Percentiles rank a stretch among this genome's conserved stretches.
Conservation (phyloP, 495 filamentous ascomycete genomes). For the Tuber umbilicatum region DNA sequence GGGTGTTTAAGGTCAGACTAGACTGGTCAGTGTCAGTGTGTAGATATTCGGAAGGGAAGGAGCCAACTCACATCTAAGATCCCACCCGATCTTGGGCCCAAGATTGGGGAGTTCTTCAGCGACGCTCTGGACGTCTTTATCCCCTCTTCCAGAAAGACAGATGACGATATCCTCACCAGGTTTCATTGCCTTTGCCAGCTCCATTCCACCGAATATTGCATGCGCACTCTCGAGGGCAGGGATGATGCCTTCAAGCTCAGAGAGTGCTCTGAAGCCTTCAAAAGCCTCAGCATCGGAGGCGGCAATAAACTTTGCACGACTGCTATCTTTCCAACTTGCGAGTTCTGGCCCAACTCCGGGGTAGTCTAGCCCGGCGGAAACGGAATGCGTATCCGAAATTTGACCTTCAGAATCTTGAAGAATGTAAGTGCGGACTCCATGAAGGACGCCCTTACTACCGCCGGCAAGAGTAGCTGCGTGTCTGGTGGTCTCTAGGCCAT, state of each 20-base stretch:
- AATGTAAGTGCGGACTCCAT: conserved; percentile 92
- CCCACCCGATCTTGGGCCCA: conserved; percentile 92
- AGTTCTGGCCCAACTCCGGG: conserved; percentile 94
- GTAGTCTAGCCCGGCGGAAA: conserved; percentile 96
- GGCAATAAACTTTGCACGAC: conserved; percentile 79
- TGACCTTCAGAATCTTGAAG: conserved; percentile 88
- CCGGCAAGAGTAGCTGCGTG: conserved; percentile 85
- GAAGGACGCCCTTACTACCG: conserved; percentile 84
- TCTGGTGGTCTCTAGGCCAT: conserved; percentile 78
- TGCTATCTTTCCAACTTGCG: conserved; percentile 80
- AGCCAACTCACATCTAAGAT: conserved; percentile 57
- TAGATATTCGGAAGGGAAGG: background rate
- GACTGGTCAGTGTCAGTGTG: background rate
- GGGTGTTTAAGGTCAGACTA: background rate
- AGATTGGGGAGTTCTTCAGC: conserved; percentile 85
- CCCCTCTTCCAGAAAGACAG: conserved; percentile 83
- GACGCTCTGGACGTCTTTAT: conserved; percentile 98
- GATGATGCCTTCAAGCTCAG: conserved; percentile 89
- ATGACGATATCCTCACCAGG: conserved; percentile 90
- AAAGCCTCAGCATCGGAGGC: conserved; percentile 91
- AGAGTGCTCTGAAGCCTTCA: conserved; percentile 74
- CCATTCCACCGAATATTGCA: conserved; percentile 79
- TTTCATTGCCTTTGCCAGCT: conserved; percentile 85
- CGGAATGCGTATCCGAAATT: conserved; percentile 87
- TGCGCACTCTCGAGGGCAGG: conserved; percentile 91